Conservation (phyloP, 805 yeast genomes). For the Teunomyces lycoperdinae region DNA sequence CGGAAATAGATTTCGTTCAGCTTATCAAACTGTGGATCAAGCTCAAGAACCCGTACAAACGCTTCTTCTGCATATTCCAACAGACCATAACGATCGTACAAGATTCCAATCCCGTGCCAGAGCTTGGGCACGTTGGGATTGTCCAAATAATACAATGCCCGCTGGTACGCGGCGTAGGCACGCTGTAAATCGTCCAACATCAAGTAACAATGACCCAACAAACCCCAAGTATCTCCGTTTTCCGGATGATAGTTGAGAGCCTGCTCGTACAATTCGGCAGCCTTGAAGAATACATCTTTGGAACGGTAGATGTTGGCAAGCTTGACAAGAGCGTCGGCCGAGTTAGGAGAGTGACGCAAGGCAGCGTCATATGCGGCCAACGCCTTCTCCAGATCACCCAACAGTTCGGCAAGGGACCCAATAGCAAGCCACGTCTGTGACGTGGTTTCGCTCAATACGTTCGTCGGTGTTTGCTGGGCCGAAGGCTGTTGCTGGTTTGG, state of each 20-base stretch:
- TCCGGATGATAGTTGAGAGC: slow-evolving; percentile 79
- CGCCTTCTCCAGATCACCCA: slow-evolving; percentile 88
- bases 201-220: slow-evolving; percentile 91
- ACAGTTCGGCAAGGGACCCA: slow-evolving; percentile 83
- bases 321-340: slow-evolving; percentile 79
- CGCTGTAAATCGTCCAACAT: slow-evolving; percentile 96
- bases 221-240: slow-evolving; percentile 96
- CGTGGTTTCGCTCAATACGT: slow-evolving; percentile 48
- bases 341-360: slow-evolving; percentile 79
- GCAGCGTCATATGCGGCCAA: slow-evolving; percentile 86
- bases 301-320: slow-evolving; percentile 87
- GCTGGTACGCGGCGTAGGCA: slow-evolving; percentile 95
- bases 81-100: slow-evolving; percentile 94
- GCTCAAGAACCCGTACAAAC: slow-evolving; percentile 89
- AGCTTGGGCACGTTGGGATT: slow-evolving; percentile 94
- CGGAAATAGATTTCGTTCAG: slow-evolving; percentile 95
- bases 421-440: slow-evolving; percentile 87
- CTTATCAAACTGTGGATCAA: slow-evolving; percentile 95
- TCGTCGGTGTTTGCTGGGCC: slow-evolving; percentile 9
- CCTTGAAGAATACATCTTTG: slow-evolving; percentile 86
- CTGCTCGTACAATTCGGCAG: slow-evolving; percentile 89
- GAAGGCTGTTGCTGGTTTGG: not conserved
- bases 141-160: slow-evolving; percentile 85
- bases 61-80: slow-evolving; percentile 98
- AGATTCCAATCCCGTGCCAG: slow-evolving; percentile 98